Evolutionary conservation across 129 eudicot species (phyloP), one percentile per base, ranked within the genome.

Genomic region (Scalesia atractyloides): DNA sequence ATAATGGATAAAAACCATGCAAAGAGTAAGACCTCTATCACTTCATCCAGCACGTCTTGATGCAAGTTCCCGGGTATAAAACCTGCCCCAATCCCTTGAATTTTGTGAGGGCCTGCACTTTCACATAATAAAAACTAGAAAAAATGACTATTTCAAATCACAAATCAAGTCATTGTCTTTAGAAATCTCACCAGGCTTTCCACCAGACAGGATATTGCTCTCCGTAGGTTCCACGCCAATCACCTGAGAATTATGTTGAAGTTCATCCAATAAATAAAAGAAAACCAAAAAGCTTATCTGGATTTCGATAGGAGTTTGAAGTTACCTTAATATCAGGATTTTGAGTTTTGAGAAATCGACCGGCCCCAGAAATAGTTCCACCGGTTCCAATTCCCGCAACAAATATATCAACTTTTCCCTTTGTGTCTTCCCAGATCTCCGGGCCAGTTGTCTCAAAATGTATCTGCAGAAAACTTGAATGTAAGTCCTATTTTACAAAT

Each of bases 1-100:
- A 37, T 18, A 61, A 39, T 19, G 7, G 51, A 44, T 44, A 62
- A 18, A 41, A 26, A 17, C 24, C 3, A 33, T 63, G 69, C 66
- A 69, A 60, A 24, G 26, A 30, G 36, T 26, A n/a, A n/a, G 72
- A 94, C 99, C 97, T 90, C 86, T 60, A 94, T 90, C 46, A 94
- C 97, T 90, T 94, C 99, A 69, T 94, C 99, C 64, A 94, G 69
- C 77, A 94, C 84, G 70, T 86, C 91, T 77, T 79, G 87, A 82
- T 94, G 88, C 60, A 90, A 80, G 74, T 94, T 94, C 80, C 87
- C 71, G 61, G 99, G 99, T 47, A 94, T 82, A 84, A 94, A 94
- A 94, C 99, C 99, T 84, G 99, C 99, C 82, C 99, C 99, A 86
- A 94, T 90, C 79, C 99, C 99, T 90, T 94, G 99, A 94, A 90